Conservation (phyloP, 2,329 filamentous ascomycete species). For the Thielaviopsis euricoi region DNA sequence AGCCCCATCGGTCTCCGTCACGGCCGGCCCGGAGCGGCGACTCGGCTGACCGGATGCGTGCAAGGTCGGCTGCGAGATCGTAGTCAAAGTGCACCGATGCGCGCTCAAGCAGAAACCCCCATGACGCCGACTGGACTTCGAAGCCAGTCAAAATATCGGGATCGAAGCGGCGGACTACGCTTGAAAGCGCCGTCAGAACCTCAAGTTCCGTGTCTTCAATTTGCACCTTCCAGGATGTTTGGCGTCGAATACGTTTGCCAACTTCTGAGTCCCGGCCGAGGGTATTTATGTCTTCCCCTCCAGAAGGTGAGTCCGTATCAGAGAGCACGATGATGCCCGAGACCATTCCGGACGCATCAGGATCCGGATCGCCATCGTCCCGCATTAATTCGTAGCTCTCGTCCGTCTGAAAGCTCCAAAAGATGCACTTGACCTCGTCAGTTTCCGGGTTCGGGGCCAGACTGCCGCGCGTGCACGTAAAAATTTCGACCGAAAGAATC, state of each 20-base stretch:
- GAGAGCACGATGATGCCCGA: constrained; percentile 61
- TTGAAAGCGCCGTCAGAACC: constrained; percentile 67
- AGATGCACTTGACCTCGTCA: constrained; percentile 74
- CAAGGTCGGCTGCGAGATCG: constrained; percentile 74
- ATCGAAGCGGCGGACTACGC: constrained; percentile 69
- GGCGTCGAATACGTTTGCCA: constrained; percentile 43
- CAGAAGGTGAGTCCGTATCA: constrained; percentile 19
- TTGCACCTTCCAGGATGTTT: constrained; percentile 35
- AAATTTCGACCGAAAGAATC: constrained; percentile 83
- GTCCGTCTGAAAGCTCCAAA: constrained; percentile 76
- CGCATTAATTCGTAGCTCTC: constrained; percentile 27
- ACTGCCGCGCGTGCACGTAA: constrained; percentile 70
- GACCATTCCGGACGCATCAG: constrained; percentile 18
- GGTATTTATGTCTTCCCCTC: not conserved
- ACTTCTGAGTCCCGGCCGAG: constrained; percentile 30
- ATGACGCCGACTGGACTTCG: constrained; percentile 83
- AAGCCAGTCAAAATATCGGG: constrained; percentile 90
- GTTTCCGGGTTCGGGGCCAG: constrained; percentile 78
- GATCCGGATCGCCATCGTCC: constrained; percentile 17
- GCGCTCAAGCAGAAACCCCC: constrained; percentile 90
- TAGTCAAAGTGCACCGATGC: constrained; percentile 76
- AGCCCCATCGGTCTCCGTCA: constrained; percentile 80
- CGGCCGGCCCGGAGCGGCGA: constrained; percentile 50
- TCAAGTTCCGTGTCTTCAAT: constrained; percentile 70
- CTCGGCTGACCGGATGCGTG: not conserved